Base-by-base conservation (phyloP, 2,329 filamentous ascomycete species). In the Neurospora sp. region DNA sequence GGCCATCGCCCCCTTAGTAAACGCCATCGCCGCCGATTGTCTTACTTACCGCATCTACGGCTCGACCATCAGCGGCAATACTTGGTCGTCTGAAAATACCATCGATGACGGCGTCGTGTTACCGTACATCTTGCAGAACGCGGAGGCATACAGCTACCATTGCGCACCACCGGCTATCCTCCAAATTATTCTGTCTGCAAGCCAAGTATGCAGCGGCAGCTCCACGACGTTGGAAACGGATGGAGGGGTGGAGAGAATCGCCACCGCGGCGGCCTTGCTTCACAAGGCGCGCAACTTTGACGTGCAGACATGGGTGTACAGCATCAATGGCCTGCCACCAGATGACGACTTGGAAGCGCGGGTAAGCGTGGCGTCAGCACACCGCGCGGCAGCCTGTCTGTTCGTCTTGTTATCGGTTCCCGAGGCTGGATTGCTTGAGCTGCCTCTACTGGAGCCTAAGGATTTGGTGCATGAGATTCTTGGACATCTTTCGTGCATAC, bases 11-110 rank as follows among this genome's bases (percentile, higher is more conserved):
- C 76, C 78, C 0, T 71, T 84, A 66, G 76, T 82, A 41, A 81
- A 84, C 71, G 82, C 82, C 71, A 79, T 85, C 70, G 76, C 84
- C 28, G 83, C 83, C 0, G 83, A 85, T 72, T 84, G 81, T 73
- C 82, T 85, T 68, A 82, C 83, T 75, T 85, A 84, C 72, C 82
- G 82, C 66, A 82, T 85, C 65, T 74, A 84, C 23, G 82, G 80
- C 1, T 83, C 83, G 1, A 81, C 82, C 6, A 83, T 84, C 71
- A 80, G 78, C 4, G 74, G 76, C 8, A 76, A 73, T 1, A 70
- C 69, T 46, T 46, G 71, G 77, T n/a, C 76, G 74, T 28, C 75
- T 67, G 28, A 77, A 76, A 39, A 78, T 0, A 79, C 80, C 19
- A 80, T 82, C 57, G 77, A 80, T 66, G 77, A 79, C 2, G 52